These are phyloP conservation scores for Aspergillus novoparasiticus DNA, from an alignment of 2,329 filamentous ascomycete species.

Conservation along the genomic window DNA sequence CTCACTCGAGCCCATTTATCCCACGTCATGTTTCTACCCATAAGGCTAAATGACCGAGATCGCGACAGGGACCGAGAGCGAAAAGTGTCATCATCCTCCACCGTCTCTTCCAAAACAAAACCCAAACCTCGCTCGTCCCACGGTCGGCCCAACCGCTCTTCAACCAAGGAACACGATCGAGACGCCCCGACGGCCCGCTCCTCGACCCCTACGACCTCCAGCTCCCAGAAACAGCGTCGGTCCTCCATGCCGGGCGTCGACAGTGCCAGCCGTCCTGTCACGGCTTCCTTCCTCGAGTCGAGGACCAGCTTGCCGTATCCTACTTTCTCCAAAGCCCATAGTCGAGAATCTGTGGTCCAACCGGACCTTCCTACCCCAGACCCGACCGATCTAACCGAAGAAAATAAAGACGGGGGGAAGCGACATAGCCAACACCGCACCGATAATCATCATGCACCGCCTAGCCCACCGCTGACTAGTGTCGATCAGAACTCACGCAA, in stretches of 20 bases:
- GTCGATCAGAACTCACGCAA: conserved; percentile 45
- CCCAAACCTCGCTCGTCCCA: conserved; percentile 35
- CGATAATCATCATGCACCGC: conserved; percentile 43
- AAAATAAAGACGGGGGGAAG: conserved; percentile 43
- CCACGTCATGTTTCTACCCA: conserved; percentile 41
- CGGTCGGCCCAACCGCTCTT: conserved; percentile 32
- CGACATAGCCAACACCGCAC: conserved; percentile 26
- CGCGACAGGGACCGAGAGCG: conserved; percentile 32
- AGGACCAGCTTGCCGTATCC: conserved; percentile 70
- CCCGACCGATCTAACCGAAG: conserved; percentile 66
- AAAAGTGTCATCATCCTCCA: conserved; percentile 30
- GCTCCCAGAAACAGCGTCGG: conserved; percentile 31
- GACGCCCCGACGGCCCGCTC: conserved; percentile 32
- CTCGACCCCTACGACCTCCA: conserved; percentile 30
- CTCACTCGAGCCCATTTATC: conserved; percentile 26
- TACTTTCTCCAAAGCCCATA: conserved; percentile 84
- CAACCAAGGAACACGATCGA: conserved; percentile 38
- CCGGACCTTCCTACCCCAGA: conserved; percentile 65
- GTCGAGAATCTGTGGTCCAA: conserved; percentile 75
- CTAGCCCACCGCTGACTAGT: conserved; percentile 52
- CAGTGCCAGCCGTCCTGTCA: conserved; percentile 33
- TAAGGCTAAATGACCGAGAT: conserved; percentile 40
- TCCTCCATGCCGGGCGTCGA: conserved; percentile 59
- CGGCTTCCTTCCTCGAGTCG: conserved; percentile 46
- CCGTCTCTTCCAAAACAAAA: conserved; percentile 29